Percentiles rank a stretch among this genome's conserved stretches.
phyloP scores from a whole-genome alignment of 345 rosid species.

The Excoecaria agallocha region DNA sequence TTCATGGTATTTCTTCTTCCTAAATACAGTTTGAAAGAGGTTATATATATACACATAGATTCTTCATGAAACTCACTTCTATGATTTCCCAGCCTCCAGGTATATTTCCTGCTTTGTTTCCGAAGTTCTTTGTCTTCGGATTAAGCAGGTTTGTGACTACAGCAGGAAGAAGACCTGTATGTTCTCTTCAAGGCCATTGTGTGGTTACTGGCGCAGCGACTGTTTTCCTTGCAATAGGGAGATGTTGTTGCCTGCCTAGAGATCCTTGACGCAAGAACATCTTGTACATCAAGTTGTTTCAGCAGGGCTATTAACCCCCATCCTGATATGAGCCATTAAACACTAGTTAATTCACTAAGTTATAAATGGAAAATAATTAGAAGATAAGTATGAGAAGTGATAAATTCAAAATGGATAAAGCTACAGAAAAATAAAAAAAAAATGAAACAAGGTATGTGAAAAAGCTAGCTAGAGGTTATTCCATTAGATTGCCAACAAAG shows the following conservation, averaged over 20 bases:
- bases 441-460: conserved; percentile 1
- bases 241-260: conserved; percentile 8
- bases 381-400: not conserved
- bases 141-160: conserved; percentile 2
- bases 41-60: not conserved
- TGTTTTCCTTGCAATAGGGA: not conserved
- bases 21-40: not conserved
- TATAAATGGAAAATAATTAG: not conserved
- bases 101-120: conserved; percentile 10
- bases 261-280: conserved; percentile 16
- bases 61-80: conserved; percentile 9
- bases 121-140: conserved; percentile 3
- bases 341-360: not conserved
- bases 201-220: conserved; percentile 14
- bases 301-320: conserved; percentile 20
- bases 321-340: conserved; percentile 28
- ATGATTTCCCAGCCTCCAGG: conserved; percentile 12
- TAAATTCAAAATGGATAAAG: not conserved
- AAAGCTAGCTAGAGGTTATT: conserved; percentile 10
- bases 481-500: conserved; percentile 5
- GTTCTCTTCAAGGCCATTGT: conserved; percentile 14
- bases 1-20: conserved; percentile 4
- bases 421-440: conserved; percentile 1
- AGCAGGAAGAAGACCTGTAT: conserved; percentile 10
- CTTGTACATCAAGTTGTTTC: conserved; percentile 3